phyloP scores from a whole-genome alignment of 768 basidiomycete genomes.

The Russula sp. region DNA sequence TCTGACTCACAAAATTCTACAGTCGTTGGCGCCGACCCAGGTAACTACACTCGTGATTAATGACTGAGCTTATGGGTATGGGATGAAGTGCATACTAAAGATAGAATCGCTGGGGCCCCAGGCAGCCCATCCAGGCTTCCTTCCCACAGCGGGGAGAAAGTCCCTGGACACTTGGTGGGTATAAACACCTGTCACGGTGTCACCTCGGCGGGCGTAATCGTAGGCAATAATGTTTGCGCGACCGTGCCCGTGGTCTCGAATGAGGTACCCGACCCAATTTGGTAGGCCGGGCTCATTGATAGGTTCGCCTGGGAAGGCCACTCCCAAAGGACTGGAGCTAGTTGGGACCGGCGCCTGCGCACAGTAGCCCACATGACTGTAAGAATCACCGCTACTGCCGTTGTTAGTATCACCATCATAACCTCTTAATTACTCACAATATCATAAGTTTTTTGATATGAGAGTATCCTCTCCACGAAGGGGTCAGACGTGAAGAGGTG shows the following conservation, averaged over 20 bases:
- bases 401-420: not conserved
- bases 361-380: constrained; percentile 16
- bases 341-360: constrained; percentile 15
- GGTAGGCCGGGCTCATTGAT: constrained; percentile 15
- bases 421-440: constrained; percentile 9
- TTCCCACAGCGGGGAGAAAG: constrained; percentile 27
- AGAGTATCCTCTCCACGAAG: constrained; percentile 16
- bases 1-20: constrained; percentile 24
- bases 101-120: constrained; percentile 40
- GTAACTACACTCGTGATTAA: constrained; percentile 33
- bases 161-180: constrained; percentile 10
- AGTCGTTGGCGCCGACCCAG: constrained; percentile 57
- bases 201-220: constrained; percentile 17
- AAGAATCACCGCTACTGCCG: constrained; percentile 15
- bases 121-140: constrained; percentile 31
- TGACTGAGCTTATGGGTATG: not conserved
- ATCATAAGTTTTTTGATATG: constrained; percentile 14
- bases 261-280: constrained; percentile 19
- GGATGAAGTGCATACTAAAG: constrained; percentile 34
- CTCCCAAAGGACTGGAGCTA: constrained; percentile 14
- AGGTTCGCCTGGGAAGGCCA: constrained; percentile 15
- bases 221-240: constrained; percentile 21
- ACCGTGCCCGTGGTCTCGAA: constrained; percentile 16
- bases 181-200: constrained; percentile 23
- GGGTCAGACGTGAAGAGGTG: constrained; percentile 12